Evolutionary conservation across 208 protist species (phyloP).

Genomic region (Trichomonas tenax): DNA sequence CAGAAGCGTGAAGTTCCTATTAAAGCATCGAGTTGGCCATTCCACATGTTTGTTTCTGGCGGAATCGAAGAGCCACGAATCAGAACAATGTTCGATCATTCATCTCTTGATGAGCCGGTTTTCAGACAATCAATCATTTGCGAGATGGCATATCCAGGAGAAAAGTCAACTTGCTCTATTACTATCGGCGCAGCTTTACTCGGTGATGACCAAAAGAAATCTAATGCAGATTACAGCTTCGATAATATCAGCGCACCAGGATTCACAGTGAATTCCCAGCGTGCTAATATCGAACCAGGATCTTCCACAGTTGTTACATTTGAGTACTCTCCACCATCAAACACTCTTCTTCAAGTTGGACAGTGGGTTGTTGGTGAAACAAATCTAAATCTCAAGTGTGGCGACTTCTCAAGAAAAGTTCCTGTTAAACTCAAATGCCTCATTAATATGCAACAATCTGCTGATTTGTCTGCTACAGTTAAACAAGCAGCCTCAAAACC

Average conservation of each 20-base stretch:
- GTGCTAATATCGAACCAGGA: background rate
- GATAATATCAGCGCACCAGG: background rate
- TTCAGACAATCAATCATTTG: background rate
- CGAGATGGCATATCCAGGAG: background rate
- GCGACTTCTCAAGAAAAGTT: background rate
- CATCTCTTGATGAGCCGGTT: background rate
- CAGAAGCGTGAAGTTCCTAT: background rate
- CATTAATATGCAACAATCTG: background rate
- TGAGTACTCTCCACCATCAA: background rate
- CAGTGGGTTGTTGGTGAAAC: background rate
- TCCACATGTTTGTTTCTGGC: background rate
- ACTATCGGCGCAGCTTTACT: background rate
- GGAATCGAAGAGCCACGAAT: background rate
- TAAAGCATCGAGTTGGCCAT: background rate
- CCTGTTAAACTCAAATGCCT: background rate
- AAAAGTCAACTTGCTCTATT: background rate
- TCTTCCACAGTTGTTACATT: background rate
- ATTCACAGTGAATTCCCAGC: background rate
- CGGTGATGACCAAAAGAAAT: background rate
- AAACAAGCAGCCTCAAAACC: background rate
- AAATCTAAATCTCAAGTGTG: background rate
- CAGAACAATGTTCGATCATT: background rate
- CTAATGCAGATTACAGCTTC: background rate
- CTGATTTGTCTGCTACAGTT: background rate
- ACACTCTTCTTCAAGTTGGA: background rate